Evolutionary conservation across 768 basidiomycete genomes (phyloP).

Genomic region (Lepiota brunneoincarnata): DNA sequence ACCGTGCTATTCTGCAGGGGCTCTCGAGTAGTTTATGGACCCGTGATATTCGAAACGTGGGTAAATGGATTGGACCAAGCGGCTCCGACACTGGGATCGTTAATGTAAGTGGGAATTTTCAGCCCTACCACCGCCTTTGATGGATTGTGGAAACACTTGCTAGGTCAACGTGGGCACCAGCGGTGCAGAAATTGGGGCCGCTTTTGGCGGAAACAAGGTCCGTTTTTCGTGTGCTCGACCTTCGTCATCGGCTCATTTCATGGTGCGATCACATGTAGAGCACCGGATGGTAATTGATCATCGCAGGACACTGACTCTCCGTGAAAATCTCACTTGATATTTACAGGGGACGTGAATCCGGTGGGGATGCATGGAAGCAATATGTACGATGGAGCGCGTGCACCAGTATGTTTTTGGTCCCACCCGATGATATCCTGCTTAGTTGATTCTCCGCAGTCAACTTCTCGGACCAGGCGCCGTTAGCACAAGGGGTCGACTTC

Average conservation of each 20-base stretch:
- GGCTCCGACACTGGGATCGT: constrained; percentile 93
- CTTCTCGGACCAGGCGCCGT: constrained; percentile 83
- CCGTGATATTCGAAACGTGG: constrained; percentile 74
- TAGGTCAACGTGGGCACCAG: constrained; percentile 60
- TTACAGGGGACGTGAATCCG: constrained; percentile 89
- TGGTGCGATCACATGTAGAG: constrained; percentile 41
- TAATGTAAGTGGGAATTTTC: constrained; percentile 54
- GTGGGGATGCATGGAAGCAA: constrained; percentile 99
- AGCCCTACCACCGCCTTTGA: constrained; percentile 13
- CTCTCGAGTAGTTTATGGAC: constrained; percentile 92
- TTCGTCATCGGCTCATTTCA: constrained; percentile 7
- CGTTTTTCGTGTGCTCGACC: constrained; percentile 2
- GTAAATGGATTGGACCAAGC: constrained; percentile 88
- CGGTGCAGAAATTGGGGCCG: constrained; percentile 68
- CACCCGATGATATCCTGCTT: constrained; percentile 6
- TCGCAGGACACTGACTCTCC: background rate
- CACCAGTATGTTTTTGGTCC: constrained; percentile 47
- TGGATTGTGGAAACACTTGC: constrained; percentile 9
- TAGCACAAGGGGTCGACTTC: constrained; percentile 94
- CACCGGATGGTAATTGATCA: constrained; percentile 68
- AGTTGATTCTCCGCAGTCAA: constrained; percentile 51
- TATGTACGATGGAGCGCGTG: constrained; percentile 91
- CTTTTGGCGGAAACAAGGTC: constrained; percentile 94
- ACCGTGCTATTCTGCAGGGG: constrained; percentile 43
- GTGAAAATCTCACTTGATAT: constrained; percentile 17